Evolutionary conservation across 495 filamentous ascomycete species (phyloP).

Genomic region (Penicillium verhagenii): DNA sequence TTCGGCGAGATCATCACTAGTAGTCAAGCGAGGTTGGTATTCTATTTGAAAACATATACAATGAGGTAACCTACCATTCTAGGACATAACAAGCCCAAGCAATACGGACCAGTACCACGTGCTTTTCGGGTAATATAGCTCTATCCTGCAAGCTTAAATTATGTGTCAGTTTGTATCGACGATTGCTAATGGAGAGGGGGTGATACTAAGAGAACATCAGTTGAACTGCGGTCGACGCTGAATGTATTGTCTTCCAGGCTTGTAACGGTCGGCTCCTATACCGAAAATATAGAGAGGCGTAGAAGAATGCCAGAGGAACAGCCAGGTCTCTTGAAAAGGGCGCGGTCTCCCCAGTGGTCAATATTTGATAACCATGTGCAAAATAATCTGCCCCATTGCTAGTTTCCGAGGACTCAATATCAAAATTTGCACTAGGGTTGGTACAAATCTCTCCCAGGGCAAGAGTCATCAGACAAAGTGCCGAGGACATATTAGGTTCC

Average conservation of each 20-base stretch:
- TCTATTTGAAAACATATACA: not conserved
- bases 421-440: conserved; percentile 1
- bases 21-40: not conserved
- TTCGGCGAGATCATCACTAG: conserved; percentile 20
- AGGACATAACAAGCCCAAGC: conserved; percentile 22
- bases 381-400: conserved; percentile 17
- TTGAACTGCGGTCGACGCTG: conserved; percentile 11
- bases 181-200: not conserved
- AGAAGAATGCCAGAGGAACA: conserved; percentile 16
- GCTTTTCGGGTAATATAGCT: conserved; percentile 1
- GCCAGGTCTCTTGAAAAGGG: conserved; percentile 5
- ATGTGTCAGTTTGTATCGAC: conserved; percentile 1
- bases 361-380: conserved; percentile 12
- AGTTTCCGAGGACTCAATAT: conserved; percentile 9
- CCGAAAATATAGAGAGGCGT: conserved; percentile 20
- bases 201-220: conserved; percentile 13
- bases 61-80: conserved; percentile 11
- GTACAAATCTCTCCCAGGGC: conserved; percentile 16
- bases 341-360: not conserved
- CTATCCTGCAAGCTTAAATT: conserved; percentile 10
- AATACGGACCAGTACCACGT: conserved; percentile 10
- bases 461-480: conserved; percentile 15
- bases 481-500: conserved; percentile 3
- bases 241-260: conserved; percentile 13
- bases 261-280: conserved; percentile 17